Evolutionary conservation across 306 rosid genomes (phyloP), one percentile per base, ranked within the genome.

Genomic region (Prunus salicina): DNA sequence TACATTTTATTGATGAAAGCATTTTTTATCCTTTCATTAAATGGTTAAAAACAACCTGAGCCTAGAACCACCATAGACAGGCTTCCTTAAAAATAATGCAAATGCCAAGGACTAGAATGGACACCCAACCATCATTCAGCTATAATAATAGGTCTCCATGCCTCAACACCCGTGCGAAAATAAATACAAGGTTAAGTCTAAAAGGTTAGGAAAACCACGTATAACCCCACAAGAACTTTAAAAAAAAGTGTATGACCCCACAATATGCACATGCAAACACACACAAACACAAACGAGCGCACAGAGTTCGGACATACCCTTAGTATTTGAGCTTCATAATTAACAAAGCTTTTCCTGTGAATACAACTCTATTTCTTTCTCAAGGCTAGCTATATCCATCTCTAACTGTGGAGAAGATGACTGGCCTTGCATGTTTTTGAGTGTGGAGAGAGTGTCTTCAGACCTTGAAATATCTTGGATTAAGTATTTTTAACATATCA

Each of bases 381-480:
- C 99, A 70, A 96, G 93, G 63, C 90, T 91, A 78, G 90, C 75
- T 87, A 96, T 84, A 71, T 92, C 97, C 76, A 49, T 61, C 52
- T 86, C 86, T 61, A 86, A 49, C 56, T 86, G 90, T 66, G 88
- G 87, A 65, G 93, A 77, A 65, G 98, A 81, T 20, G 97, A 47
- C 82, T 81, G 96, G 68, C 76, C 90, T 60, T 87, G 93, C 94
- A 89, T 86, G 79, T 77, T 82, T 86, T 87, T 96, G 61, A 93
- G 93, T 24, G 98, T 89, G 73, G 91, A 49, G 32, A 93, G 90
- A 78, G 93, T 77, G 82, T 96, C 99, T 92, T 96, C 99, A 67
- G 78, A 77, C 78, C 99, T 88, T 72, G 94, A 89, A 80, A 92
- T 91, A 69, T 92, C 99, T 97, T 96, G 86, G 60, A 85, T 69